phyloP scores from a whole-genome alignment of 2,329 filamentous ascomycete genomes.

The Graphilbum sp. region DNA sequence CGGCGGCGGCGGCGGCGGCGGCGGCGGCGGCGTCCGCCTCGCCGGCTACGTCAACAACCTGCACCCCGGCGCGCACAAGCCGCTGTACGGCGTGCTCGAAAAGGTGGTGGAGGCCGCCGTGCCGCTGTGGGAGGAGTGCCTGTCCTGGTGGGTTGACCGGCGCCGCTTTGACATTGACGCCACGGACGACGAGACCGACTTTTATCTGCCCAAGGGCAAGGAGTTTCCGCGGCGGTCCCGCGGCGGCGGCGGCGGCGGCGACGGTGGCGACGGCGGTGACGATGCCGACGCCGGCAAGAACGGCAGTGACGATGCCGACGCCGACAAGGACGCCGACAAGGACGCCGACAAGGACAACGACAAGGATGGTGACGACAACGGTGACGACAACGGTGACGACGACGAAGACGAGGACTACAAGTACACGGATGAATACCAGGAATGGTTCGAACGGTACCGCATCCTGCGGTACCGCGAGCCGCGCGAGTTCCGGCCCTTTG shows the following conservation, averaged over 20 bases:
- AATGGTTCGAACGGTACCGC: slow-evolving; percentile 2
- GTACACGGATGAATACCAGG: slow-evolving; percentile 3
- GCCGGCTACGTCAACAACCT: slow-evolving; percentile 30
- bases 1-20: slow-evolving; percentile 5
- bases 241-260: too few relatives aligned
- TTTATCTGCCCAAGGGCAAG: slow-evolving; percentile 3
- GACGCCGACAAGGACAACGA: too few relatives aligned
- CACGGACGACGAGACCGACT: slow-evolving; percentile 7
- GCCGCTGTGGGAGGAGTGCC: slow-evolving; percentile 22
- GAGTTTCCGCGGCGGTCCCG: slow-evolving; percentile 2
- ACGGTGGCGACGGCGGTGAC: not conserved
- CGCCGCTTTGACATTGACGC: not conserved
- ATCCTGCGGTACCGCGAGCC: slow-evolving; percentile 7
- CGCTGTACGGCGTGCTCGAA: slow-evolving; percentile 19
- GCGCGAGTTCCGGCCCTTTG: slow-evolving; percentile 1
- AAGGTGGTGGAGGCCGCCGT: slow-evolving; percentile 19
- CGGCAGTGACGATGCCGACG: slow-evolving; percentile 2
- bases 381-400: too few relatives aligned
- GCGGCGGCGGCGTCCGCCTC: slow-evolving; percentile 10
- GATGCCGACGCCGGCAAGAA: too few relatives aligned
- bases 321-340: not conserved
- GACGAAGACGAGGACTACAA: slow-evolving; percentile 2
- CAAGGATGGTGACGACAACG: too few relatives aligned
- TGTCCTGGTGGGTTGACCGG: slow-evolving; percentile 3
- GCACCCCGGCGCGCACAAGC: slow-evolving; percentile 18